Percentiles rank a stretch among this genome's conserved stretches.
These are phyloP conservation scores for Stentor roeselii DNA, from an alignment of 73 alveolate genomes.

Conservation along the genomic window DNA sequence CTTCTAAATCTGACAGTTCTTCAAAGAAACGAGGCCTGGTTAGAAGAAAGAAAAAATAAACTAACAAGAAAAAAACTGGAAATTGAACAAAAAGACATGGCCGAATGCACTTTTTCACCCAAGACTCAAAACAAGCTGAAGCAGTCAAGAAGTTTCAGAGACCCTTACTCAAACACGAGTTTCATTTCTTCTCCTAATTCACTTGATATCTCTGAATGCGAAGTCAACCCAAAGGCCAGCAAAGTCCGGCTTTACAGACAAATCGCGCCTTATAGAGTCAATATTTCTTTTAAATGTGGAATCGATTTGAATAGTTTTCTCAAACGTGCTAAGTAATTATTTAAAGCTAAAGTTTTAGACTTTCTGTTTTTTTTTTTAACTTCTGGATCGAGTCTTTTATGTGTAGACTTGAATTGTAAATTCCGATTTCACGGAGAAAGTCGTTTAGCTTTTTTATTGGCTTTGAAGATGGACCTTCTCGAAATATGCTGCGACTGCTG, in stretches of 20 bases:
- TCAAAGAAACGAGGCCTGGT: constrained; percentile 1
- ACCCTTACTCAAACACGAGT: neutral
- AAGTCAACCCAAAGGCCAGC: neutral
- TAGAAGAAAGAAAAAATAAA: constrained; percentile 1
- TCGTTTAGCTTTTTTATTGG: too few relatives aligned
- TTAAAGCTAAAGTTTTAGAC: too few relatives aligned
- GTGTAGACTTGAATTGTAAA: too few relatives aligned
- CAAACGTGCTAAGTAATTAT: neutral
- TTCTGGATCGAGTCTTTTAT: too few relatives aligned
- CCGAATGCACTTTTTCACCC: constrained; percentile 14
- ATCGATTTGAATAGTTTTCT: neutral
- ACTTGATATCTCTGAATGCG: neutral
- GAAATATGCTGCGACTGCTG: too few relatives aligned
- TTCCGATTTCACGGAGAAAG: too few relatives aligned
- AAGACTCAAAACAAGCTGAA: neutral
- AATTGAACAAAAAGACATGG: constrained; percentile 9
- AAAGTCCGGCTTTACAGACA: neutral
- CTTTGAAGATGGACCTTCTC: too few relatives aligned
- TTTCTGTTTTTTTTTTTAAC: too few relatives aligned
- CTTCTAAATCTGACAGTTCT: neutral
- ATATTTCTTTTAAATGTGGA: neutral
- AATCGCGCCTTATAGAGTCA: neutral
- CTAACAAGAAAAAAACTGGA: neutral
- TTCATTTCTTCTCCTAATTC: neutral
- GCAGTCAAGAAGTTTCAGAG: neutral